Conservation (phyloP, 768 basidiomycete species). For the Amanita molliuscula region DNA sequence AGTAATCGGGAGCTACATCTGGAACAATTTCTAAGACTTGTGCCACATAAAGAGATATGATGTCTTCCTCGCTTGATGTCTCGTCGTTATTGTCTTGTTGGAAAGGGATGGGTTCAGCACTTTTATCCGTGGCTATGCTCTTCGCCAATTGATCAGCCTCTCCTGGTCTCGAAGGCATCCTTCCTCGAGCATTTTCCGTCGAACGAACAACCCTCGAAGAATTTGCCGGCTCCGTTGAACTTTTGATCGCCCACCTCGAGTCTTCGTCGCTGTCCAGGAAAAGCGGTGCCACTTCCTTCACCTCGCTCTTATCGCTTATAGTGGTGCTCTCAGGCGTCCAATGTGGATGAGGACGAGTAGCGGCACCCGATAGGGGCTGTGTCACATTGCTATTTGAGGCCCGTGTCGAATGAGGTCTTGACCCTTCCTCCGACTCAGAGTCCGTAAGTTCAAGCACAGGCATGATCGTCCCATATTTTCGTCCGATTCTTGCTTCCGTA, state of each 20-base stretch:
- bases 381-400: neutral
- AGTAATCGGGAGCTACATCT: constrained; percentile 52
- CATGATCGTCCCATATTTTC: neutral
- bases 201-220: too few relatives aligned
- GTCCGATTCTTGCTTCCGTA: neutral
- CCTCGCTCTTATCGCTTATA: neutral
- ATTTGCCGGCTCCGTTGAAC: neutral
- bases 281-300: neutral
- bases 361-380: neutral
- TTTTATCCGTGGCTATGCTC: neutral
- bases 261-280: neutral
- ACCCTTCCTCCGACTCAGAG: neutral
- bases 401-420: neutral
- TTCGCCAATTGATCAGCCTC: neutral
- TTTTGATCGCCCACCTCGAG: neutral
- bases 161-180: neutral
- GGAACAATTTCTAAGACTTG: constrained; percentile 62
- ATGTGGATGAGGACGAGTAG: neutral
- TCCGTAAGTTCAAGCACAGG: constrained; percentile 5
- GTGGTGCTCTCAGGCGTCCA: neutral
- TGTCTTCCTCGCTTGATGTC: neutral
- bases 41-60: constrained; percentile 18
- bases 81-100: neutral
- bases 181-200: neutral
- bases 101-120: too few relatives aligned